Base-by-base conservation (phyloP, 176 grass and related monocot species). In the Saccharum officinarum region DNA sequence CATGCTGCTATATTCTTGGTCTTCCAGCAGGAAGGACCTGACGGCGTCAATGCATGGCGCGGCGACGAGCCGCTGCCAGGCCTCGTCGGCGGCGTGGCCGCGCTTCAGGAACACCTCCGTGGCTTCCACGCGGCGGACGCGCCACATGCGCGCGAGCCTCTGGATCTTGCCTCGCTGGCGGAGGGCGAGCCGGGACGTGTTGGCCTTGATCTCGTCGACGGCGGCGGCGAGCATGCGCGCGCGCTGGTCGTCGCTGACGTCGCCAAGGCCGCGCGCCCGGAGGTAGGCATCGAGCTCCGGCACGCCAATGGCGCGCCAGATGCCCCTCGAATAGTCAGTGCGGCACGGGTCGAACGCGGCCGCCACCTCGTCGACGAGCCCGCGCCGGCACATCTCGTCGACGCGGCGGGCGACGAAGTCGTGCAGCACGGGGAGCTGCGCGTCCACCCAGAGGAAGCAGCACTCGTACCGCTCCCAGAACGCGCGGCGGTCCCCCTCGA, bases 401-500 rank as follows among this genome's bases (percentile, higher is more conserved):
- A 99, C 97, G 57, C 97, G 94, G 67, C 78, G 74, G 0, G 78
- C 44, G 17, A 97, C 94, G 77, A 99, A 97, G 37, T 45, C 69
- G 61, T 89, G 78, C 17, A 99, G 86, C 79, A 92, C 88, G 13
- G 81, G 62, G 70, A 74, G 83, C 22, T 94, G 77, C 30, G 90
- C 94, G 84, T 99, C 97, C 22, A 99, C 92, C 97, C 97, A 99
- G 16, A 99, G 67, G 83, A 97, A 99, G 86, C 88, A 97, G 73
- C 90, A 92, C 13, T 91, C 88, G 73, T 92, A 94, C 0, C 88
- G 79, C n/a, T 86, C 85, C 15, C 82, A 34, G 92, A 94, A 99
- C 37, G 84, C 88, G 28, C 86, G 46, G n/a, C 80, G 64, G 28
- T 75, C 86, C 15, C 92, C 97, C 3, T 94, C 86, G 2, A 99